These are phyloP conservation scores for Limnomonas spitsbergensis DNA, from an alignment of 139 green algal species.

Conservation along the genomic window DNA sequence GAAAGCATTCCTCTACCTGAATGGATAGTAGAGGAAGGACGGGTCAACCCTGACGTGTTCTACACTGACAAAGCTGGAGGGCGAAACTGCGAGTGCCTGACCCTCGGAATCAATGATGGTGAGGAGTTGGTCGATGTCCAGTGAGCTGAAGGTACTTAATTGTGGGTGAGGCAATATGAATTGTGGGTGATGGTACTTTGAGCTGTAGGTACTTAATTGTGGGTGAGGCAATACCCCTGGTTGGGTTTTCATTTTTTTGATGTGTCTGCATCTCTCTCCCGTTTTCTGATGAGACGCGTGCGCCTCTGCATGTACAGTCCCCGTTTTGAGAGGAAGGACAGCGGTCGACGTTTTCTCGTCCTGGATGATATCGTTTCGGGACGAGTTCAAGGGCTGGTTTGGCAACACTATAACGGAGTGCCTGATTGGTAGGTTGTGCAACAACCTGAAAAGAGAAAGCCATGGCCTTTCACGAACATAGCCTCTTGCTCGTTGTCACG, in stretches of 20 bases:
- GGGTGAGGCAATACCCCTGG: no score
- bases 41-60: constrained; percentile 50
- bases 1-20: constrained; percentile 34
- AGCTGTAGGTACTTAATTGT: neutral
- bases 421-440: constrained; percentile 36
- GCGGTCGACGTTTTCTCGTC: constrained; percentile 81
- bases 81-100: constrained; percentile 42
- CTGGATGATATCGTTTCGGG: constrained; percentile 78
- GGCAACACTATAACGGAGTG: constrained; percentile 46
- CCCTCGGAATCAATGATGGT: constrained; percentile 51
- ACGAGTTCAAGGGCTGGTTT: constrained; percentile 57
- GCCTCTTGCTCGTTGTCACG: no score
- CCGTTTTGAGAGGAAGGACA: constrained; percentile 76
- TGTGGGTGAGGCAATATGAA: no score
- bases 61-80: constrained; percentile 42
- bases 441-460: no score
- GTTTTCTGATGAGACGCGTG: no score
- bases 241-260: no score
- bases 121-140: constrained; percentile 15
- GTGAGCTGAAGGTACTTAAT: no score
- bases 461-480: no score
- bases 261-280: no score
- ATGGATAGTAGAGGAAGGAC: constrained; percentile 45
- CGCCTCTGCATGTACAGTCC: constrained; percentile 50
- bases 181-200: neutral